A percentile compares a stretch with the other conserved stretches of the same genome.
phyloP scores from a whole-genome alignment of 306 rosid species.

The Trifolium pratense region DNA sequence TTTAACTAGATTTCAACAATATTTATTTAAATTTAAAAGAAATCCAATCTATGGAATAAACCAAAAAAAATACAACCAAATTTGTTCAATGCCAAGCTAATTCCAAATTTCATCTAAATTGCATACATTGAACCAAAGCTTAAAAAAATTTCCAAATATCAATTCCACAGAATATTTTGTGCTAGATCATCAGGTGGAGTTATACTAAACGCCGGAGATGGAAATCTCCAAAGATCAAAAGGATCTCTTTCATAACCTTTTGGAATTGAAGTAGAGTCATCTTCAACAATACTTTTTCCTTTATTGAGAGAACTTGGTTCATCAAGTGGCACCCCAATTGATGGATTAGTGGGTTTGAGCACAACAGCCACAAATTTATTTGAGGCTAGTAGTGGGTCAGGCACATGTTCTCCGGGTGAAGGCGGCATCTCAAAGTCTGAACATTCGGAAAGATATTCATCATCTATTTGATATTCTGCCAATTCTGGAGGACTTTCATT shows the following conservation, averaged over 20 bases:
- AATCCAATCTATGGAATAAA: too few species aligned
- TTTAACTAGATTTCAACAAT: too few species aligned
- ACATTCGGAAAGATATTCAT: background rate
- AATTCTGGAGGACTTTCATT: background rate
- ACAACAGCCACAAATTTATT: background rate
- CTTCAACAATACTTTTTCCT: background rate
- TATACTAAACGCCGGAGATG: background rate
- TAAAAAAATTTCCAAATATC: too few species aligned
- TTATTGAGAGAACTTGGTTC: background rate
- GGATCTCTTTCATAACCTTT: background rate
- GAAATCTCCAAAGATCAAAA: background rate
- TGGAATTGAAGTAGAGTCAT: too few species aligned
- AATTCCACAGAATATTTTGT: too few species aligned
- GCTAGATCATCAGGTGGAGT: background rate
- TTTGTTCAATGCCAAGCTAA: too few species aligned
- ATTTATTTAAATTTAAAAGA: too few species aligned
- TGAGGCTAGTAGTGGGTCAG: background rate
- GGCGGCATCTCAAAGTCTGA: background rate
- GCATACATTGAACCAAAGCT: too few species aligned
- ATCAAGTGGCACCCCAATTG: background rate
- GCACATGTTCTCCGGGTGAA: background rate
- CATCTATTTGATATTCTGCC: background rate
- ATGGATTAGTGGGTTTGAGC: background rate
- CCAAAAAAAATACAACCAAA: too few species aligned
- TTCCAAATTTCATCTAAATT: too few species aligned